These are phyloP conservation scores for Rhizopus arrhizus DNA, from an alignment of 371 early-diverging fungal species.

Conservation along the genomic window DNA sequence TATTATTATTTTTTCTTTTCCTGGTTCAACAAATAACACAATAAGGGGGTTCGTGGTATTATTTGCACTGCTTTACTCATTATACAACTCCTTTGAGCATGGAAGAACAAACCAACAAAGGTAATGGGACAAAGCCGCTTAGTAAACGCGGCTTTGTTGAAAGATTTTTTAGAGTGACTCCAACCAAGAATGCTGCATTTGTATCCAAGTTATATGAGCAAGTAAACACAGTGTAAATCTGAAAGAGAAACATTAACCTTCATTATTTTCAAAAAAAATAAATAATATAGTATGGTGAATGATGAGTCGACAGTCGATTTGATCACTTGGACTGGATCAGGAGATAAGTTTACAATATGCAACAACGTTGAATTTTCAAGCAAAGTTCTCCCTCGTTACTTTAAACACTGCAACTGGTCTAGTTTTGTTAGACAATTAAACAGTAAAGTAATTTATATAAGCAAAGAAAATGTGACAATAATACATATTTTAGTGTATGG, in stretches of 20 bases:
- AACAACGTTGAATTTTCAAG: constrained; percentile 29
- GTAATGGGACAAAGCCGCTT: neutral
- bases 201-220: constrained; percentile 32
- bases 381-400: constrained; percentile 27
- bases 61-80: too few species aligned
- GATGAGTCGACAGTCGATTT: constrained; percentile 20
- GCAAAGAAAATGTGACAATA: neutral
- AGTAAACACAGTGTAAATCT: constrained; percentile 7
- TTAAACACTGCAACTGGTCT: constrained; percentile 37
- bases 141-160: constrained; percentile 29
- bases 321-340: constrained; percentile 29
- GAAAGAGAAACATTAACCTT: neutral
- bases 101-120: neutral
- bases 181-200: constrained; percentile 27
- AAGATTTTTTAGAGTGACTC: constrained; percentile 31
- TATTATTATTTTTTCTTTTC: too few species aligned
- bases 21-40: too few species aligned
- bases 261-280: neutral
- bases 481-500: constrained; percentile 26
- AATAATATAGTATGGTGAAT: constrained; percentile 23
- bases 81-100: too few species aligned
- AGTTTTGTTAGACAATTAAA: constrained; percentile 35
- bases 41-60: too few species aligned
- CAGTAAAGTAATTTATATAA: constrained; percentile 13
- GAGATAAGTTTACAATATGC: constrained; percentile 29